Evolutionary conservation across 2,329 filamentous ascomycete genomes (phyloP).

Genomic region (Emergomyces orientalis): DNA sequence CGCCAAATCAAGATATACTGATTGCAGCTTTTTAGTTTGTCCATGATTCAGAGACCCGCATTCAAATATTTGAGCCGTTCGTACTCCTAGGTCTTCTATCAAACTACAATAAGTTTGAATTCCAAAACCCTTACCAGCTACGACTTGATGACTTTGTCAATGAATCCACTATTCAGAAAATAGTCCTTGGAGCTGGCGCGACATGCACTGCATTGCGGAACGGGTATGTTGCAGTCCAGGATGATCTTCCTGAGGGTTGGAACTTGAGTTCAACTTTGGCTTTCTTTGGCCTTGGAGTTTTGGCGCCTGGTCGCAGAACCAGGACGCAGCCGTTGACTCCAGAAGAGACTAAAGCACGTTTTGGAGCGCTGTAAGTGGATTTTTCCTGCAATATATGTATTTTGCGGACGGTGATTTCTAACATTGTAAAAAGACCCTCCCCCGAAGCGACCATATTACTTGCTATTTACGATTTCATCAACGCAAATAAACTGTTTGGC

Average conservation of each 20-base stretch:
- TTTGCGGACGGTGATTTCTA: not conserved
- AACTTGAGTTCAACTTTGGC: slow-evolving; percentile 67
- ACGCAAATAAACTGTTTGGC: slow-evolving; percentile 92
- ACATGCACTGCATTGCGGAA: slow-evolving; percentile 60
- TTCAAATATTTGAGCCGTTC: slow-evolving; percentile 62
- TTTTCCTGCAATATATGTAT: not conserved
- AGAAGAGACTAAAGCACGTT: slow-evolving; percentile 74
- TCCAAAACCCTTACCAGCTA: slow-evolving; percentile 89
- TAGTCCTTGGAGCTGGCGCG: slow-evolving; percentile 65
- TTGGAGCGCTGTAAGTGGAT: slow-evolving; percentile 60
- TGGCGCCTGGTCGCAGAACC: slow-evolving; percentile 60
- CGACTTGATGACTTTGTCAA: slow-evolving; percentile 94
- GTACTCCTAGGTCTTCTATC: slow-evolving; percentile 75
- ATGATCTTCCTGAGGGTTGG: slow-evolving; percentile 88
- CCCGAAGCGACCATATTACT: slow-evolving; percentile 71
- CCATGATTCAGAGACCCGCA: slow-evolving; percentile 61
- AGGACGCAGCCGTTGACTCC: slow-evolving; percentile 54
- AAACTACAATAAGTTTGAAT: slow-evolving; percentile 99
- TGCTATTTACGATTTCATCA: slow-evolving; percentile 83
- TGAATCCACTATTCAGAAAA: slow-evolving; percentile 72
- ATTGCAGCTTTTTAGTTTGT: slow-evolving; percentile 45
- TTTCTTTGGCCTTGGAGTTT: slow-evolving; percentile 72
- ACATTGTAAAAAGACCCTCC: slow-evolving; percentile 53
- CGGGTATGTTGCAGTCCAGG: slow-evolving; percentile 75
- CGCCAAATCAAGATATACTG: not conserved